These are phyloP conservation scores for Pezizomycotina sp. DNA, from an alignment of 2,329 filamentous ascomycete species.

Conservation along the genomic window DNA sequence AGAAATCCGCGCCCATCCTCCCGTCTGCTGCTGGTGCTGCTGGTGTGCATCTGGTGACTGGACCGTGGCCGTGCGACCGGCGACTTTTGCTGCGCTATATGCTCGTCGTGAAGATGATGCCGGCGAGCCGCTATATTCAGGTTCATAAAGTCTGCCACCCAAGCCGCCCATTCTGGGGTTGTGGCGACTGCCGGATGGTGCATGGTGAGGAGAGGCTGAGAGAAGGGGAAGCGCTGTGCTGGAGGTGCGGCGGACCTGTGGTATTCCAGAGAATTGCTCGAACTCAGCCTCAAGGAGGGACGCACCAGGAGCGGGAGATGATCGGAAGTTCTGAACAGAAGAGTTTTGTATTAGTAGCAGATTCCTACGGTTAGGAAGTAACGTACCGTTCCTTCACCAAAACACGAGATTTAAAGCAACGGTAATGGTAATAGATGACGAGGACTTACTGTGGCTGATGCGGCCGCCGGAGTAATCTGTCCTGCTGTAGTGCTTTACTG, in stretches of 20 bases:
- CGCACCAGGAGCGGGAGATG: conserved; percentile 36
- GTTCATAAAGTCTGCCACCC: conserved; percentile 34
- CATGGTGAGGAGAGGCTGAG: conserved; percentile 21
- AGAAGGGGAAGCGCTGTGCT: conserved; percentile 29
- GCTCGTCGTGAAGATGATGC: not conserved
- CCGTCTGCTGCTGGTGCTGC: conserved; percentile 5
- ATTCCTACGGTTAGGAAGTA: conserved; percentile 22
- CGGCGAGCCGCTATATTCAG: conserved; percentile 30
- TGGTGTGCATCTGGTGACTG: conserved; percentile 10
- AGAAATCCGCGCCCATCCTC: conserved; percentile 19
- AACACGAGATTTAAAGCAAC: not conserved
- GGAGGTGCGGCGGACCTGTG: conserved; percentile 26
- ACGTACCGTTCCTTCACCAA: conserved; percentile 23
- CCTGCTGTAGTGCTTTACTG: conserved; percentile 56
- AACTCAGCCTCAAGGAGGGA: conserved; percentile 49
- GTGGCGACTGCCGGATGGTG: conserved; percentile 20
- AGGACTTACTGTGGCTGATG: conserved; percentile 38
- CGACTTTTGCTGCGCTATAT: not conserved
- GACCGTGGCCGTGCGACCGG: not conserved
- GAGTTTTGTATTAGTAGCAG: conserved; percentile 15
- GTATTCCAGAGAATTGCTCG: conserved; percentile 40
- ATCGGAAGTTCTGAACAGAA: conserved; percentile 42
- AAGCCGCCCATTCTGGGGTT: conserved; percentile 25
- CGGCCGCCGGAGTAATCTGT: conserved; percentile 43
- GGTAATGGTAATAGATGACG: not conserved